These are phyloP conservation scores for Balakata baccata DNA, from an alignment of 345 rosid genomes.

Conservation along the genomic window DNA sequence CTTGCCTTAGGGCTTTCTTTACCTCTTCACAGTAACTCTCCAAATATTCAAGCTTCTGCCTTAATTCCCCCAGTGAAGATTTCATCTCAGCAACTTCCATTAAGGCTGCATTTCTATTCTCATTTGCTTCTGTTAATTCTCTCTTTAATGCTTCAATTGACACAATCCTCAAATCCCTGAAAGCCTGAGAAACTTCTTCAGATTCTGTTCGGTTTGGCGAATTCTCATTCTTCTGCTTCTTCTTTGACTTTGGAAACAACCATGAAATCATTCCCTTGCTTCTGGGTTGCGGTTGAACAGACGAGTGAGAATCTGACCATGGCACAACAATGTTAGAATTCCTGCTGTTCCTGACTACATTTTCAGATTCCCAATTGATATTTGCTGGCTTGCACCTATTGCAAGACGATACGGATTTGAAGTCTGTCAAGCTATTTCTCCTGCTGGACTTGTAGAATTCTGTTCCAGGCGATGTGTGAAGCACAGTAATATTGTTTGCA, in stretches of 20 bases:
- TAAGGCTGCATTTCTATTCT: slow-evolving; percentile 68
- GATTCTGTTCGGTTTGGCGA: slow-evolving; percentile 73
- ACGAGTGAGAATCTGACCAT: slow-evolving; percentile 60
- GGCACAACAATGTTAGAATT: slow-evolving; percentile 73
- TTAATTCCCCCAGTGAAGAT: slow-evolving; percentile 66
- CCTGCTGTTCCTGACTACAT: slow-evolving; percentile 37
- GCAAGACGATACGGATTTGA: slow-evolving; percentile 65
- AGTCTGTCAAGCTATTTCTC: slow-evolving; percentile 56
- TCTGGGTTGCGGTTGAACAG: slow-evolving; percentile 55
- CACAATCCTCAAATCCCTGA: slow-evolving; percentile 53
- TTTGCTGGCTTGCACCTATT: slow-evolving; percentile 60
- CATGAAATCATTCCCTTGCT: slow-evolving; percentile 68
- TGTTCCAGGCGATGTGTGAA: slow-evolving; percentile 42
- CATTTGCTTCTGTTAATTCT: slow-evolving; percentile 69
- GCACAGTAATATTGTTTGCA: slow-evolving; percentile 37
- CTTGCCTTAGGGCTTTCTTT: slow-evolving; percentile 71
- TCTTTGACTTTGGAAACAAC: slow-evolving; percentile 75
- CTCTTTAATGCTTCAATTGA: slow-evolving; percentile 70
- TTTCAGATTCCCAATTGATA: slow-evolving; percentile 39
- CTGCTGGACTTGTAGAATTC: slow-evolving; percentile 46
- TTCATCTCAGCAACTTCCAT: slow-evolving; percentile 73
- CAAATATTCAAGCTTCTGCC: slow-evolving; percentile 74
- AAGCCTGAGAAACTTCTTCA: slow-evolving; percentile 63
- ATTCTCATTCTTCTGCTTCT: slow-evolving; percentile 56
- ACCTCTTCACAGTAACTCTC: slow-evolving; percentile 79